Conservation (phyloP, 257 asterid species). For the Lavandula angustifolia region DNA sequence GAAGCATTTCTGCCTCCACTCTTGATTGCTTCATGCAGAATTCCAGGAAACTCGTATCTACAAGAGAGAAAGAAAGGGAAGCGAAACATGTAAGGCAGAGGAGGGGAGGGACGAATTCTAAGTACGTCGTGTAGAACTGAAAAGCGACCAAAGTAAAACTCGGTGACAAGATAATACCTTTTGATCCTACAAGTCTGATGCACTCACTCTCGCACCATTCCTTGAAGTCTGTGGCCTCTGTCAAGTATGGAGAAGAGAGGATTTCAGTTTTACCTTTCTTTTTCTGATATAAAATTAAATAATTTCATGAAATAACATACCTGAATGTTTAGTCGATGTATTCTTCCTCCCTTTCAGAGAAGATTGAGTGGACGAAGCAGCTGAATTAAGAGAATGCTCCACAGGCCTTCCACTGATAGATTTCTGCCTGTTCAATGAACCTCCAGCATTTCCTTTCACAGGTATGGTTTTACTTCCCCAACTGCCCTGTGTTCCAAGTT, state of each 20-base stretch:
- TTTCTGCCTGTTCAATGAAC: conserved; percentile 60
- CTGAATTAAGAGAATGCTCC: conserved; percentile 46
- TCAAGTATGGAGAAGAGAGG: conserved; percentile 16
- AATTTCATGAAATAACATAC: conserved; percentile 34
- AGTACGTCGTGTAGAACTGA: background rate
- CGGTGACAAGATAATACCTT: conserved; percentile 54
- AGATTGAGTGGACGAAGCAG: conserved; percentile 50
- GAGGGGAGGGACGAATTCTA: background rate
- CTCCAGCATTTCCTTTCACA: conserved; percentile 54
- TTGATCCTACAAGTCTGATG: conserved; percentile 71
- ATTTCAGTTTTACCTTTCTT: background rate
- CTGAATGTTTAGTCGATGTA: conserved; percentile 61
- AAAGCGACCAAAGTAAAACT: conserved; percentile 1
- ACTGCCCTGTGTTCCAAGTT: conserved; percentile 60
- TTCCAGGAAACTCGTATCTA: conserved; percentile 87
- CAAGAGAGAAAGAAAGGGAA: conserved; percentile 10
- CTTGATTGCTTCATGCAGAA: conserved; percentile 80
- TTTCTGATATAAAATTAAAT: background rate
- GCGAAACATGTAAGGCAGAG: background rate
- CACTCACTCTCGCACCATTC: conserved; percentile 99
- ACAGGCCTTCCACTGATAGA: conserved; percentile 49
- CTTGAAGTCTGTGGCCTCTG: conserved; percentile 92
- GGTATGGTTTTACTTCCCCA: conserved; percentile 67
- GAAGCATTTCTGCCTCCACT: conserved; percentile 81
- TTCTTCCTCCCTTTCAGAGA: conserved; percentile 64